Percentiles rank a stretch among this genome's conserved stretches.
Conservation (phyloP, 192 early-diverging fungal genomes). For the Coemansia sp. region DNA sequence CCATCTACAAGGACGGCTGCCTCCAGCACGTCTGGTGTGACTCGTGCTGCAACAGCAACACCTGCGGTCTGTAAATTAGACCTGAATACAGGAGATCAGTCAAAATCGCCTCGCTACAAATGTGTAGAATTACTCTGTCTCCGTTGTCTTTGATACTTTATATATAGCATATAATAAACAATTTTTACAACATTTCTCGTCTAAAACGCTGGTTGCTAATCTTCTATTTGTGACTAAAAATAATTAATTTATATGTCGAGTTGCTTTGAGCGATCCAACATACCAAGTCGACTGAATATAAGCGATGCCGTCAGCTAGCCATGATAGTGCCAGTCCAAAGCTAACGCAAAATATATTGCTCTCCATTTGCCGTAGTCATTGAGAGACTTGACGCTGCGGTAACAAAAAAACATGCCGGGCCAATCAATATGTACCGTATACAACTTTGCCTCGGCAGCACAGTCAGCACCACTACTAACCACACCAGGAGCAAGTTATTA, state of each 20-base stretch:
- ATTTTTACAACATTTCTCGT: not conserved
- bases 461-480: not conserved
- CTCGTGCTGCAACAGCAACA: constrained; percentile 57
- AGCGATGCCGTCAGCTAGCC: not conserved
- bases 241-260: not conserved
- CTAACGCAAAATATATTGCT: not conserved
- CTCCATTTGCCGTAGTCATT: too few species aligned
- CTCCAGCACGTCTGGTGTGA: constrained; percentile 56
- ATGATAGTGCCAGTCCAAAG: not conserved
- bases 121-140: constrained; percentile 1
- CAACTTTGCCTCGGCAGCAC: too few species aligned
- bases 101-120: not conserved
- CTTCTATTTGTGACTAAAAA: too few species aligned
- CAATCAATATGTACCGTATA: too few species aligned
- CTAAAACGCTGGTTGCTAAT: too few species aligned
- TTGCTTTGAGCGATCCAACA: not conserved
- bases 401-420: not conserved
- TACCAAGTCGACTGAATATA: not conserved
- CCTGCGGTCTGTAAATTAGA: constrained; percentile 28
- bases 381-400: not conserved
- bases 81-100: not conserved
- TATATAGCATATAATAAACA: not conserved
- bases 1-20: constrained; percentile 51
- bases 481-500: not conserved
- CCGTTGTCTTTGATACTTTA: not conserved